These are phyloP conservation scores for Aspergillus fumigatus DNA, from an alignment of 2,329 filamentous ascomycete genomes.

Conservation along the genomic window DNA sequence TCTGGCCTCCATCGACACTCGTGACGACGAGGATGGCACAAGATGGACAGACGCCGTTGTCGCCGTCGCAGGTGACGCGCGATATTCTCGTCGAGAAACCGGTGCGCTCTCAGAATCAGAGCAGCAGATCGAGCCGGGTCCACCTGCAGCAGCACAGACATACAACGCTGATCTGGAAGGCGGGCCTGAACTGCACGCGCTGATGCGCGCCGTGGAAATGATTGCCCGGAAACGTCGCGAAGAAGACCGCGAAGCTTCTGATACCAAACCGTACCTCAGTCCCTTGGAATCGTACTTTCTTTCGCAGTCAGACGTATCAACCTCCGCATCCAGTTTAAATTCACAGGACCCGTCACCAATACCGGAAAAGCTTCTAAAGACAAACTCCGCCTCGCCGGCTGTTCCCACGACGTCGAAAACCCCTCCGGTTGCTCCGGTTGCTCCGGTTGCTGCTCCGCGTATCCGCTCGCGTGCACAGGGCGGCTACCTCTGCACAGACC, in stretches of 20 bases:
- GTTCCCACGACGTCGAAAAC: constrained; percentile 9
- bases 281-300: constrained; percentile 38
- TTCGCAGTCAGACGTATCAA: constrained; percentile 31
- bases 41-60: constrained; percentile 36
- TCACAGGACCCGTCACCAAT: constrained; percentile 7
- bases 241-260: constrained; percentile 15
- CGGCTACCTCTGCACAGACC: constrained; percentile 88
- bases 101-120: constrained; percentile 21
- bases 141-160: constrained; percentile 20
- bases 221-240: constrained; percentile 38
- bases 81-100: constrained; percentile 32
- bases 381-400: constrained; percentile 8
- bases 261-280: constrained; percentile 14
- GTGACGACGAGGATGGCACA: constrained; percentile 17
- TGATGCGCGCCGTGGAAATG: constrained; percentile 43
- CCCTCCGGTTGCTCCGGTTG: not conserved
- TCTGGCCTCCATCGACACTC: constrained; percentile 19
- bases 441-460: constrained; percentile 35
- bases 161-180: constrained; percentile 37
- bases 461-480: constrained; percentile 68
- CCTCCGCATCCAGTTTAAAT: constrained; percentile 48
- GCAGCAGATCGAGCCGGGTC: constrained; percentile 12
- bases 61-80: constrained; percentile 42
- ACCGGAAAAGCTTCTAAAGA: constrained; percentile 17
- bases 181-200: constrained; percentile 42